Percentiles rank a stretch among this genome's conserved stretches.
Conservation (phyloP, 805 yeast genomes). For the Saccharomycopsis sp. region DNA sequence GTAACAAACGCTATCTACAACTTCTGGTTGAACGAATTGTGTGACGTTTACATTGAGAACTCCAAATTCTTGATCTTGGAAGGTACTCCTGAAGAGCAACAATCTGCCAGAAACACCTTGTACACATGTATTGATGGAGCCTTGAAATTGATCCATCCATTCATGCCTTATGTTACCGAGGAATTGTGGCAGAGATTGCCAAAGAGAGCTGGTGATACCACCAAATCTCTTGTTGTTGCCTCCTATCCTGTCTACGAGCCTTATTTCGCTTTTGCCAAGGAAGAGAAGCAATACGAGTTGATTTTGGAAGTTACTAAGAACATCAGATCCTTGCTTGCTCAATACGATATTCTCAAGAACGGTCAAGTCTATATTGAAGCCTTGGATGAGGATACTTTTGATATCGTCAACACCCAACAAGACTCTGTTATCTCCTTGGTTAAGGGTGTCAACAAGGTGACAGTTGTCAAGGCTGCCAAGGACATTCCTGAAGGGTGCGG, state of each 20-base stretch:
- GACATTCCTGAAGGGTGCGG: constrained; percentile 89
- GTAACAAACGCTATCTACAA: constrained; percentile 83
- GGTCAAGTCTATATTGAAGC: constrained; percentile 82
- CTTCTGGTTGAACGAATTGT: constrained; percentile 90
- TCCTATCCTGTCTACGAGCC: constrained; percentile 62
- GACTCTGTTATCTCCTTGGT: constrained; percentile 86
- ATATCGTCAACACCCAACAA: constrained; percentile 61
- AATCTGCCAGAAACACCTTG: constrained; percentile 89
- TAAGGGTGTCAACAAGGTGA: constrained; percentile 77
- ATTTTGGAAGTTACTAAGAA: constrained; percentile 82
- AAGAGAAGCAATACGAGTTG: constrained; percentile 74
- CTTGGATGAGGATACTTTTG: constrained; percentile 38
- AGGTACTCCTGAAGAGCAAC: constrained; percentile 78
- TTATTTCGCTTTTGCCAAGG: constrained; percentile 55
- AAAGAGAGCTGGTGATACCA: constrained; percentile 64
- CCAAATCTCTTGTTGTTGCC: constrained; percentile 72
- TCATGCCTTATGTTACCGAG: constrained; percentile 96
- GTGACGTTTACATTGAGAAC: constrained; percentile 98
- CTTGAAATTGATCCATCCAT: constrained; percentile 88
- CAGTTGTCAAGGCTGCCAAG: constrained; percentile 47
- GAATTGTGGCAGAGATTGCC: constrained; percentile 99
- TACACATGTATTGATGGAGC: constrained; percentile 92
- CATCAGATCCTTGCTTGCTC: constrained; percentile 87
- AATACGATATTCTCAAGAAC: constrained; percentile 80
- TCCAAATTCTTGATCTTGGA: constrained; percentile 88